These are phyloP conservation scores for Fonsecaea nubica DNA, from an alignment of 2,329 filamentous ascomycete species.

Conservation along the genomic window DNA sequence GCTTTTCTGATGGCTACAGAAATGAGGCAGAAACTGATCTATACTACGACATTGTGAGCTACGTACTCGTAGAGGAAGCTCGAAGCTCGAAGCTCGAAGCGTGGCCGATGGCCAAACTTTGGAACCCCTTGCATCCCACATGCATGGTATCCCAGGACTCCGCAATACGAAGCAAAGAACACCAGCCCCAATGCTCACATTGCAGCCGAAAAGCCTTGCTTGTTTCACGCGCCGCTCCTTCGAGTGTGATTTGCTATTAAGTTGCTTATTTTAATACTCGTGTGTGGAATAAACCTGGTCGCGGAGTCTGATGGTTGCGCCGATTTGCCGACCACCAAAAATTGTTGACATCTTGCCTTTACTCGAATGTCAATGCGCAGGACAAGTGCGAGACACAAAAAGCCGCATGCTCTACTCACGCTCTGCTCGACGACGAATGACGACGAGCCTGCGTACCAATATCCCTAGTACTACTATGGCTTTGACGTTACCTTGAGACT, in stretches of 20 bases:
- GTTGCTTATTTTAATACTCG: background rate
- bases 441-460: too few relatives aligned
- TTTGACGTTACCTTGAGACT: background rate
- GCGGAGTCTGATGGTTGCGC: slow-evolving; percentile 8
- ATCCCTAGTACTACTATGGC: slow-evolving; percentile 8
- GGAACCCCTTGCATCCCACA: background rate
- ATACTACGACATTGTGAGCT: background rate
- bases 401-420: slow-evolving; percentile 10
- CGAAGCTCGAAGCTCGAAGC: background rate
- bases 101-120: background rate
- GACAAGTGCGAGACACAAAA: background rate
- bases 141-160: background rate
- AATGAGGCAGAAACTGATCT: background rate
- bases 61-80: background rate
- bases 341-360: slow-evolving; percentile 19
- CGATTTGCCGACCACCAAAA: slow-evolving; percentile 12
- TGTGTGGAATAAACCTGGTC: slow-evolving; percentile 1
- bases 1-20: background rate
- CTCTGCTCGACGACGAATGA: slow-evolving; percentile 4
- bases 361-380: background rate
- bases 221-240: background rate
- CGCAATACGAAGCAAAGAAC: background rate
- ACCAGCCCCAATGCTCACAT: background rate
- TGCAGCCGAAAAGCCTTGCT: background rate
- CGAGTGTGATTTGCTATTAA: background rate